Percentiles rank a stretch among this genome's conserved stretches.
These are phyloP conservation scores for Chenopodium quinoa DNA, from an alignment of 148 eudicot genomes.

Conservation along the genomic window DNA sequence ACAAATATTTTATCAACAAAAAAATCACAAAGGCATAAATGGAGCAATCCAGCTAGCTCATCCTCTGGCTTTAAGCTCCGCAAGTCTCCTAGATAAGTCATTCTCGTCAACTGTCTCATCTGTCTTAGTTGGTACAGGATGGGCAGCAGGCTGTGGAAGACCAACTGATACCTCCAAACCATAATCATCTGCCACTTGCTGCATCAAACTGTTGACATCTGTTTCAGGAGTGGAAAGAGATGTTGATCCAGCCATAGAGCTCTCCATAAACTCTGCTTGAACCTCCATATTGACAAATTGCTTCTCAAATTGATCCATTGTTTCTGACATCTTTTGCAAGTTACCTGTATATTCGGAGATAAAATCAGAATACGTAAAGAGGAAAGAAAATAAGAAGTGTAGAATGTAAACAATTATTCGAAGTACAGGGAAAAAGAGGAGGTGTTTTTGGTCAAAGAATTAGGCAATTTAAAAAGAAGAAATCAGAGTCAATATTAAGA, in stretches of 20 bases:
- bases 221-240: slow-evolving; percentile 71
- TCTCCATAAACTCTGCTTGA: slow-evolving; percentile 82
- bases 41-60: background rate
- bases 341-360: no score
- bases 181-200: slow-evolving; percentile 78
- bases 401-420: no score
- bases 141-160: slow-evolving; percentile 64
- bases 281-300: slow-evolving; percentile 92
- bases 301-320: slow-evolving; percentile 73
- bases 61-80: slow-evolving; percentile 66
- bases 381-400: no score
- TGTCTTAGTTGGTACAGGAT: slow-evolving; percentile 41
- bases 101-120: slow-evolving; percentile 63
- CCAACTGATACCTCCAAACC: slow-evolving; percentile 79
- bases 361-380: no score
- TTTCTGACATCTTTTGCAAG: slow-evolving; percentile 76
- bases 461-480: no score
- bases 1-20: no score
- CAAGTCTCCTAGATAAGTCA: slow-evolving; percentile 65
- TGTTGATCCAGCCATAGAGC: slow-evolving; percentile 74
- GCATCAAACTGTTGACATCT: slow-evolving; percentile 69
- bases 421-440: no score
- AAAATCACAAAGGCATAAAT: no score
- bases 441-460: no score
- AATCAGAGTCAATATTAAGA: no score